Conservation (phyloP, 2,329 filamentous ascomycete genomes). For the Neoarthrinium moseri region DNA sequence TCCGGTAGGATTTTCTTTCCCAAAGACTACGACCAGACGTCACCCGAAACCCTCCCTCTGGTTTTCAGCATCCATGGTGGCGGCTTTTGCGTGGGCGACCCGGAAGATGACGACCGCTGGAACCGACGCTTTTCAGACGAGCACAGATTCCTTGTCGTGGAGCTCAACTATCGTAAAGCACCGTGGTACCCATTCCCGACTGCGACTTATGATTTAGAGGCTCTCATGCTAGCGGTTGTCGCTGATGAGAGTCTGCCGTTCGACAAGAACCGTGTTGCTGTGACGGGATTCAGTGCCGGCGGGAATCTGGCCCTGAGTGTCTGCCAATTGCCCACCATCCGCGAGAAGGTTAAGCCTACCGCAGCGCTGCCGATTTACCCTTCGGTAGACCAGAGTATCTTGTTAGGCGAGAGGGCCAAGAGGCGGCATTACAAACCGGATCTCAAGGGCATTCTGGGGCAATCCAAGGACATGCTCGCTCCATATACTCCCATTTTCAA, state of each 20-base stretch:
- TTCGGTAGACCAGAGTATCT: constrained; percentile 37
- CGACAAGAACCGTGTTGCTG: constrained; percentile 34
- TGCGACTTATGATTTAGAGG: constrained; percentile 37
- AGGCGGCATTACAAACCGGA: constrained; percentile 34
- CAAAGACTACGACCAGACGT: constrained; percentile 22
- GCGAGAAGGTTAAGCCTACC: constrained; percentile 26
- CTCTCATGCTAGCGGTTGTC: constrained; percentile 35
- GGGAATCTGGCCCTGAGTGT: constrained; percentile 38
- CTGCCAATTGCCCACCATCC: constrained; percentile 34
- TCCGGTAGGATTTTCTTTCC: constrained; percentile 33
- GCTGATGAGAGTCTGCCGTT: constrained; percentile 38
- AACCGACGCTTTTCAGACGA: constrained; percentile 35
- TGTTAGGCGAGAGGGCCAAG: constrained; percentile 24
- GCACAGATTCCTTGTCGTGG: constrained; percentile 39
- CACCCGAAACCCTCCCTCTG: constrained; percentile 29
- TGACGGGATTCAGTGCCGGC: constrained; percentile 45
- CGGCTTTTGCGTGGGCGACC: constrained; percentile 37
- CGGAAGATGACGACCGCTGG: constrained; percentile 37
- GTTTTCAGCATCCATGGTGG: constrained; percentile 45
- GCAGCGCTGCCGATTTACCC: constrained; percentile 37
- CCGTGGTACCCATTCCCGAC: constrained; percentile 38
- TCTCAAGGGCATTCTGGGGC: constrained; percentile 24
- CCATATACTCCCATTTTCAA: constrained; percentile 30
- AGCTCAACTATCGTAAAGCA: constrained; percentile 41
- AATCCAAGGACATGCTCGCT: constrained; percentile 23